Percentiles rank a stretch among this genome's conserved stretches.
These are phyloP conservation scores for Primulina tabacum DNA, from an alignment of 257 asterid species.

Conservation along the genomic window DNA sequence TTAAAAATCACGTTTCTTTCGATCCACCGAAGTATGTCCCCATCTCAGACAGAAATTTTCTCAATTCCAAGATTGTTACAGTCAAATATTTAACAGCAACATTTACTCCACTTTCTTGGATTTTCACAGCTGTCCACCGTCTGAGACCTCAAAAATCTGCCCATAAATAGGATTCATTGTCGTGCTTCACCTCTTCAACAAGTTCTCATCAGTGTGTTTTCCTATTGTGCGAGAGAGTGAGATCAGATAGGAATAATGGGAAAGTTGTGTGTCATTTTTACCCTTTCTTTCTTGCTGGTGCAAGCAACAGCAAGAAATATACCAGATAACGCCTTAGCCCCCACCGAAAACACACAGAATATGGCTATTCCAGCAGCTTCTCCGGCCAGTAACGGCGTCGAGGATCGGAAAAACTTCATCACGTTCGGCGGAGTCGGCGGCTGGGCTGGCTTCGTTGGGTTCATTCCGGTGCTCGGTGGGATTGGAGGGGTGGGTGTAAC, in stretches of 20 bases:
- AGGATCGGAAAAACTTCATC: constrained; percentile 62
- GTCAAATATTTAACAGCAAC: constrained; percentile 26
- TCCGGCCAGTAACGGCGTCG: constrained; percentile 27
- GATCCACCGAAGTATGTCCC: constrained; percentile 39
- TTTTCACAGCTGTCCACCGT: constrained; percentile 38
- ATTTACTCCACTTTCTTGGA: constrained; percentile 32
- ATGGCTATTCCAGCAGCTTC: constrained; percentile 26
- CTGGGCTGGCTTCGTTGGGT: constrained; percentile 22
- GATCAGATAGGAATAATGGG: constrained; percentile 27
- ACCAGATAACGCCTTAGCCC: constrained; percentile 32
- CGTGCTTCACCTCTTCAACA: background rate
- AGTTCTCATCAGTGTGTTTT: background rate
- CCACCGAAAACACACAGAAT: constrained; percentile 20
- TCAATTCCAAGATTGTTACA: constrained; percentile 42
- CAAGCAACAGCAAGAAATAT: constrained; percentile 48
- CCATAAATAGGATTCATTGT: constrained; percentile 29
- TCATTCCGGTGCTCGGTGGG: no score
- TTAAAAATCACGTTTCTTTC: constrained; percentile 29
- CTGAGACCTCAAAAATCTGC: constrained; percentile 11
- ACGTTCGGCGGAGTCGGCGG: constrained; percentile 58
- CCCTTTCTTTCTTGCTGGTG: constrained; percentile 29
- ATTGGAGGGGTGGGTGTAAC: no score
- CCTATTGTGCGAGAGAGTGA: no score
- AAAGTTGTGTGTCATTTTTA: constrained; percentile 27
- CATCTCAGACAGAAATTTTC: constrained; percentile 17